Conservation (phyloP, 345 rosid genomes). For the Kandelia obovata region DNA sequence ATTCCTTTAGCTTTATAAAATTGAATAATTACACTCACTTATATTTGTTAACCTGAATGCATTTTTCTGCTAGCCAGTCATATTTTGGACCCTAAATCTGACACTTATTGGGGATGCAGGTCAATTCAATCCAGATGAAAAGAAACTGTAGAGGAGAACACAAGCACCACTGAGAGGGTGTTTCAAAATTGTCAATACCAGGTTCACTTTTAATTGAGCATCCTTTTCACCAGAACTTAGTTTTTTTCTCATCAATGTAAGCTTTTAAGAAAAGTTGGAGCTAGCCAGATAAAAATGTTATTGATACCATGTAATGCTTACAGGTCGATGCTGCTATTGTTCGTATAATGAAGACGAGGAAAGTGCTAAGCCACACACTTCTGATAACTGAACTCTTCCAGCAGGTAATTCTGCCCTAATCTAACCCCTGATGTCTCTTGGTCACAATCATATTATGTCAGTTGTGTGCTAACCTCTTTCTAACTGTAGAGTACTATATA, state of each 20-base stretch:
- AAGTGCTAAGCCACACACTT: slow-evolving; percentile 95
- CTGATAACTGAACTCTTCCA: slow-evolving; percentile 98
- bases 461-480: too few relatives aligned
- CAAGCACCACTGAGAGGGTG: slow-evolving; percentile 94
- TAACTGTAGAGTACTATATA: too few relatives aligned
- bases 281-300: slow-evolving; percentile 4
- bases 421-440: neutral
- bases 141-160: slow-evolving; percentile 97
- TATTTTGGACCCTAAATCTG: neutral
- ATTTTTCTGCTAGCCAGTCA: neutral
- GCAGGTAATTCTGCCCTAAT: slow-evolving; percentile 52
- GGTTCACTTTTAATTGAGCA: slow-evolving; percentile 38
- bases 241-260: neutral
- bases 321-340: slow-evolving; percentile 99
- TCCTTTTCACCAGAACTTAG: neutral
- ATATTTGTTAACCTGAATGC: neutral
- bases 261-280: neutral
- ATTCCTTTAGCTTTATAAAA: too few relatives aligned
- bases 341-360: slow-evolving; percentile 97
- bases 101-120: slow-evolving; percentile 45
- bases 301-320: neutral
- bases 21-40: neutral
- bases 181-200: slow-evolving; percentile 98
- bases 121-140: slow-evolving; percentile 99
- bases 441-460: too few relatives aligned